Conservation (phyloP, 345 rosid genomes). For the Rubroshorea leprosula region DNA sequence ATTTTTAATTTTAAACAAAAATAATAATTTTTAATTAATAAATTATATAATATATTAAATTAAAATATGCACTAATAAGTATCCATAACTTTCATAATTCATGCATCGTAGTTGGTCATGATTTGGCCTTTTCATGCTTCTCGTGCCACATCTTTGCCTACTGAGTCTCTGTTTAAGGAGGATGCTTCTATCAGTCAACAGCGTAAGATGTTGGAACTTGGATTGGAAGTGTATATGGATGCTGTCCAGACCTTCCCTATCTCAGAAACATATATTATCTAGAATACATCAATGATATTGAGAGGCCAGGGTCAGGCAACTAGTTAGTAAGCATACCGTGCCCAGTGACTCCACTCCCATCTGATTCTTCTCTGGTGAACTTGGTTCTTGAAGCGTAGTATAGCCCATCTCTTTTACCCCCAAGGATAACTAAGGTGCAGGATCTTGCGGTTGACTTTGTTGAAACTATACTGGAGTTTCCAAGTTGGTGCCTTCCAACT, state of each 20-base stretch:
- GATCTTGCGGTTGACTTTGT: constrained; percentile 84
- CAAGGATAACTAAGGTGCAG: constrained; percentile 35
- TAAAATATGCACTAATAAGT: no score
- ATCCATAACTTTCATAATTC: no score
- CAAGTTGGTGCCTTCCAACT: constrained; percentile 68
- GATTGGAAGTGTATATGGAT: constrained; percentile 51
- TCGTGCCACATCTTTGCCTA: no score
- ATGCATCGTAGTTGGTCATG: no score
- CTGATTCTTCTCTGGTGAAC: constrained; percentile 47
- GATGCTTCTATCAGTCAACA: constrained; percentile 36
- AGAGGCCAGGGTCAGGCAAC: constrained; percentile 55
- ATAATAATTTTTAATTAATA: no score
- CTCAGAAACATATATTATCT: constrained; percentile 52
- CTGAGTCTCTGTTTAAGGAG: constrained; percentile 5
- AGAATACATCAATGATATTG: constrained; percentile 51
- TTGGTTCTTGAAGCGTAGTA: constrained; percentile 64
- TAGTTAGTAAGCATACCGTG: constrained; percentile 45
- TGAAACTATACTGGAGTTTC: constrained; percentile 57
- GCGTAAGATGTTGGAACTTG: constrained; percentile 36
- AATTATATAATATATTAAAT: no score
- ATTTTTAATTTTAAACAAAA: no score
- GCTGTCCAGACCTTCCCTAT: constrained; percentile 36
- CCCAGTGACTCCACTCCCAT: constrained; percentile 61
- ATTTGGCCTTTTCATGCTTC: no score
- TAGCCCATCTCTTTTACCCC: constrained; percentile 71